Percentiles rank a stretch among this genome's conserved stretches.
Evolutionary conservation across 225 moss, liverwort and hornwort genomes (phyloP).

Genomic region (Takakia lepidozioides): DNA sequence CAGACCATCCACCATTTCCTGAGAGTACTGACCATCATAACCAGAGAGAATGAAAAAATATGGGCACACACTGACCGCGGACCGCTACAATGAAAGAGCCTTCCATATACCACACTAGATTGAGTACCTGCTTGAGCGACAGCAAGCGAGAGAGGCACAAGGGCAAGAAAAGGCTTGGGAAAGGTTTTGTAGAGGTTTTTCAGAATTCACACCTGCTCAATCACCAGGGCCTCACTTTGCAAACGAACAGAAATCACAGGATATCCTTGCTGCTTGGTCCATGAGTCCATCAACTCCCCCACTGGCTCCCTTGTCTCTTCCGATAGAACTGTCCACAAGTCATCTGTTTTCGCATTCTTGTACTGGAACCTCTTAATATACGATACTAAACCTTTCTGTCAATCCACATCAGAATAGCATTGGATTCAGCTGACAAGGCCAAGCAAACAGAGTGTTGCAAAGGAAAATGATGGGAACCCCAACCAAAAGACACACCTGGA

Average conservation of each 20-base stretch:
- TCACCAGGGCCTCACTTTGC: conserved; percentile 42
- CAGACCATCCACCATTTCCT: no score
- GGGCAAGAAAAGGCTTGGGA: no score
- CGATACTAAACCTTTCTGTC: conserved; percentile 53
- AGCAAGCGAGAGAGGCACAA: no score
- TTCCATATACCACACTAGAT: no score
- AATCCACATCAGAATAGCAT: background rate
- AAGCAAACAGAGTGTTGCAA: no score
- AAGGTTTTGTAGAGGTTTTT: conserved; percentile 1
- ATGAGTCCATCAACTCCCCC: conserved; percentile 63
- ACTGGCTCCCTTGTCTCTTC: conserved; percentile 65
- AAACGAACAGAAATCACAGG: conserved; percentile 54
- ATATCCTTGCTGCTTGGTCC: conserved; percentile 71
- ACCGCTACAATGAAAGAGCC: no score
- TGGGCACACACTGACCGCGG: no score
- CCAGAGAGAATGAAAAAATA: no score
- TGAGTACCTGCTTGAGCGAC: no score
- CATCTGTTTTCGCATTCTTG: conserved; percentile 64
- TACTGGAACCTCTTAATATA: conserved; percentile 66
- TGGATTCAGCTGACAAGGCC: no score
- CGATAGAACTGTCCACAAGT: conserved; percentile 65
- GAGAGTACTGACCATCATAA: no score
- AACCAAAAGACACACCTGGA: conserved; percentile 41
- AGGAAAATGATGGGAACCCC: no score
- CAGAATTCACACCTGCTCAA: conserved; percentile 44